Conservation (phyloP, 2,329 filamentous ascomycete genomes). For the Alternaria sp. region DNA sequence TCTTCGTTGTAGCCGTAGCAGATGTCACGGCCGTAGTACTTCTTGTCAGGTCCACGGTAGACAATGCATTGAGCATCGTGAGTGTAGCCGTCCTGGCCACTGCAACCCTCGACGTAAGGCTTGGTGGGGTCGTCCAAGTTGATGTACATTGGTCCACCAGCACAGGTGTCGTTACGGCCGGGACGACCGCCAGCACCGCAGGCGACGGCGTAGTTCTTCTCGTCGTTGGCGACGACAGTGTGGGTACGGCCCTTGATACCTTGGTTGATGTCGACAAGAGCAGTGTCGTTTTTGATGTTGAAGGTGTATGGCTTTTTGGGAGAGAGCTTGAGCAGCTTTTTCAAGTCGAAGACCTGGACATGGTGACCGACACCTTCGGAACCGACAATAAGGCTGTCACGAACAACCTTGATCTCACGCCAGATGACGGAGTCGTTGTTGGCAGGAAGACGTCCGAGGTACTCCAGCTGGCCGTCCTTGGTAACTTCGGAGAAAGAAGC, state of each 20-base stretch:
- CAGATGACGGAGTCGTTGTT: conserved; percentile 58
- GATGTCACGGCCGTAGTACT: conserved; percentile 62
- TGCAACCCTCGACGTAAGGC: conserved; percentile 61
- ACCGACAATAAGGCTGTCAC: conserved; percentile 55
- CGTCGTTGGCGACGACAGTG: conserved; percentile 50
- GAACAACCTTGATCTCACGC: conserved; percentile 61
- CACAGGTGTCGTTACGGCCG: conserved; percentile 54
- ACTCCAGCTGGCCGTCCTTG: conserved; percentile 59
- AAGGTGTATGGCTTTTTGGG: conserved; percentile 46
- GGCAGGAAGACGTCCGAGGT: conserved; percentile 63
- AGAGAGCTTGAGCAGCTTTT: conserved; percentile 49
- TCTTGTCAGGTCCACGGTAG: conserved; percentile 62
- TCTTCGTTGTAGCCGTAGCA: conserved; percentile 67
- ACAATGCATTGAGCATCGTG: conserved; percentile 69
- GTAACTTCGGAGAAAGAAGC: conserved; percentile 63
- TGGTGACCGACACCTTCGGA: conserved; percentile 57
- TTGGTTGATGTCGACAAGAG: conserved; percentile 41
- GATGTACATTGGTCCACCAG: conserved; percentile 65
- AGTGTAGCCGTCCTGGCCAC: conserved; percentile 65
- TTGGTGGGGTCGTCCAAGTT: conserved; percentile 62
- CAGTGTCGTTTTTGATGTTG: conserved; percentile 40
- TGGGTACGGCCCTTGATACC: conserved; percentile 45
- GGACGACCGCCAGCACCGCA: conserved; percentile 43
- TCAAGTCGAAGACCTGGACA: conserved; percentile 69
- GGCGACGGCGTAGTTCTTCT: conserved; percentile 47